Evolutionary conservation across 495 filamentous ascomycete species (phyloP), one percentile per base, ranked within the genome.

Genomic region (Tetracladium marchalianum): DNA sequence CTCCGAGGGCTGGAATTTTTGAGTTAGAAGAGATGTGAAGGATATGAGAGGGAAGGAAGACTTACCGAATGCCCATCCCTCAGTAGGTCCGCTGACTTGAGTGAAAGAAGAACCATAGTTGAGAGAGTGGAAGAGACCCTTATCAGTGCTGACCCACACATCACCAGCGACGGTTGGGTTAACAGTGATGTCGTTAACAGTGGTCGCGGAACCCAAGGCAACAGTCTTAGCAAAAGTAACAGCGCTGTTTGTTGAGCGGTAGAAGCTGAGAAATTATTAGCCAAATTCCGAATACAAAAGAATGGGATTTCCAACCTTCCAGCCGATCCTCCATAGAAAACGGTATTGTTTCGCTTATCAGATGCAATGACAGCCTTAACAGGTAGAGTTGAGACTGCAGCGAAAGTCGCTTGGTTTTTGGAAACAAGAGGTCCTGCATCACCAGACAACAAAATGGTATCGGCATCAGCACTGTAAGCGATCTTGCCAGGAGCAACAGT

Each of bases 261-360:
- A 54, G 13, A 54, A 34, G 3, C 38, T 44, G 4, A 27, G 22
- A 27, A 27, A 7, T 3, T 27, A 49, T 12, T 53, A 51, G n/a
- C 54, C 57, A 4, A 53, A 44, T 3, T 50, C 51, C 19, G 48
- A 50, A 27, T 54, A 49, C 16, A 55, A 44, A 19, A 55, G 41
- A 7, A 52, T 47, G 35, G 43, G 44, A 2, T 27, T 60, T 65
- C 5, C 68, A 56, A 24, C 51, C 59, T 0, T 56, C 55, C n/a
- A 62, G 53, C 64, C 3, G 63, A 68, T 13, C 66, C 73, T 11
- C 59, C 75, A 51, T 79, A 79, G 55, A 79, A 76, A 31, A 67
- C 56, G 1, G 63, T 66, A 50, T 66, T 69, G 41, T 73, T 67
- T 37, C 61, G 62, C 61, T 71, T 76, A 52, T 80, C 75, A 3